Base-by-base conservation (phyloP, 2,329 filamentous ascomycete species). In the Acarospora socialis region DNA sequence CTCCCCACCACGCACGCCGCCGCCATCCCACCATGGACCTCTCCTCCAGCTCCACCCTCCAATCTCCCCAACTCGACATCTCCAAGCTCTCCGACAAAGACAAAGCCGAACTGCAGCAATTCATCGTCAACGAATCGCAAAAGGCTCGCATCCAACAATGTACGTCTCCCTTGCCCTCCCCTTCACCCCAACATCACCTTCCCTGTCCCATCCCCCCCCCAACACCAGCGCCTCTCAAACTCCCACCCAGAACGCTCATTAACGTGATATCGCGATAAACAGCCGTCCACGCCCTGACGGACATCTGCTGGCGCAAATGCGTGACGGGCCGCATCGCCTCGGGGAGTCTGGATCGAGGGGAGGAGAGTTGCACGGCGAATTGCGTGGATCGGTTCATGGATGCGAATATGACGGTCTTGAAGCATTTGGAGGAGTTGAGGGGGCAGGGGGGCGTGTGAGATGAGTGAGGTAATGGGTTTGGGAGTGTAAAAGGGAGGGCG, bases 251-350 rank as follows among this genome's bases (percentile, higher is more conserved):
- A 29, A 24, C 25, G 23, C 17, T 14, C 5, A 26, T 32, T 25
- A 8, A 1, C 21, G 22, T 12, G 25, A 16, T n/a, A 21, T n/a
- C 21, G 10, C 21, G 3, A 40, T 43, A 3, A 30, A 42, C 32
- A 73, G 74, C 66, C n/a, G 70, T 78, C 37, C 75, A 79, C 56
- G 59, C 60, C 43, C 60, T 79, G 21, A 73, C 73, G 25, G 79
- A 90, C 48, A 71, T 80, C 38, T 98, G 90, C 70, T 98, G 86
- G 76, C 83, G 77, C 53, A 95, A 94, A 63, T 98, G 90, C 65
- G 66, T 94, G 39, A 78, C 80, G 6, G 65, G 73, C 33, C 67
- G 66, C 36, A 77, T 94, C 53, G 75, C 76, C 45, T 70, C 66
- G 39, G 70, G 73, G 17, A 71, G 73, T 47, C 64, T 98, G 44